Evolutionary conservation across 768 basidiomycete genomes (phyloP).

Genomic region (Auriscalpium vulgare): DNA sequence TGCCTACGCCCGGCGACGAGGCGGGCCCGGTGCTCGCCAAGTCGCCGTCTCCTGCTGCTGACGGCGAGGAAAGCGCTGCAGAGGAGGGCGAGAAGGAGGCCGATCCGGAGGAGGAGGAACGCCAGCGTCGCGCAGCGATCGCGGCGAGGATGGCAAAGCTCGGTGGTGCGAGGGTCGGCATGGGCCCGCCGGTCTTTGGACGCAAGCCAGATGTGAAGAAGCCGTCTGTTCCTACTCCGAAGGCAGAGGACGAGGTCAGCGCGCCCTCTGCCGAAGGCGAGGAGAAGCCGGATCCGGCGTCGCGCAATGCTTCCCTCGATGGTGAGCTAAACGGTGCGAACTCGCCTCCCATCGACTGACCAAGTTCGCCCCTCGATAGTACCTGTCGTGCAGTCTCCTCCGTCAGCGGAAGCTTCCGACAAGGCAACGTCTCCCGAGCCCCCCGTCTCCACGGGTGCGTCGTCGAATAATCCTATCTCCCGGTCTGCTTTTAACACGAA

Average conservation of each 20-base stretch:
- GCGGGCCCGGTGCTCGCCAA: constrained; percentile 5
- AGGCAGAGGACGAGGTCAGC: constrained; percentile 13
- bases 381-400: neutral
- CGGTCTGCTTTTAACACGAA: neutral
- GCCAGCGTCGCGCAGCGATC: constrained; percentile 76
- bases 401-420: neutral
- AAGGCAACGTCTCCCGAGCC: neutral
- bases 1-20: constrained; percentile 1
- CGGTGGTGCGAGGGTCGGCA: constrained; percentile 77
- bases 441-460: neutral
- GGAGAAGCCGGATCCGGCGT: neutral
- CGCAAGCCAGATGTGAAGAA: constrained; percentile 38
- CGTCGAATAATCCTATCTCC: neutral
- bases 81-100: constrained; percentile 19
- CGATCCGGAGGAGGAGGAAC: constrained; percentile 64
- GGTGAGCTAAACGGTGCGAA: neutral
- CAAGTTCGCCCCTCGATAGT: neutral
- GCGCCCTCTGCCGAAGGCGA: constrained; percentile 3
- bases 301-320: neutral
- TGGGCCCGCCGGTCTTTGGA: constrained; percentile 69
- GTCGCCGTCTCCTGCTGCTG: constrained; percentile 6
- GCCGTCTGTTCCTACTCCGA: constrained; percentile 15
- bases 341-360: neutral
- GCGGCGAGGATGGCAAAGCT: constrained; percentile 91
- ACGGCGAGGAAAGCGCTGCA: constrained; percentile 16